phyloP scores from a whole-genome alignment of 768 basidiomycete genomes.

The Suillus decipiens region DNA sequence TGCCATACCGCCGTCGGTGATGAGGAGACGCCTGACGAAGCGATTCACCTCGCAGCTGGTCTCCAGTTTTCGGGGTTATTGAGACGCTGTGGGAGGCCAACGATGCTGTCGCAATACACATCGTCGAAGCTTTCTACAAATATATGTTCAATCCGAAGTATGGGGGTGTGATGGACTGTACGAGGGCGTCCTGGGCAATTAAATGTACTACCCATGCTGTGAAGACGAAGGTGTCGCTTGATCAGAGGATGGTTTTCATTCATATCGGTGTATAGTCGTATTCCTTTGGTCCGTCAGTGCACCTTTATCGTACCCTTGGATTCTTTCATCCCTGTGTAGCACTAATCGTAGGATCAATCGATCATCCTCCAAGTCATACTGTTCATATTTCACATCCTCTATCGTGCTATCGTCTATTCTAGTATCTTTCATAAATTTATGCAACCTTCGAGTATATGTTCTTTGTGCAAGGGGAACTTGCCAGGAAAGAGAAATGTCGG shows the following conservation, averaged over 20 bases:
- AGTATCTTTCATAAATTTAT: no score
- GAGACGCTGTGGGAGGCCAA: conserved; percentile 24
- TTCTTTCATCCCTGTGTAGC: no score
- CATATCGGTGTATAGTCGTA: conserved; percentile 14
- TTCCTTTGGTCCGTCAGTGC: no score
- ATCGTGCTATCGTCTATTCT: no score
- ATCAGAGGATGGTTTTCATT: conserved; percentile 11
- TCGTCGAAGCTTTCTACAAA: not conserved
- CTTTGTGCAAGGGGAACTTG: no score
- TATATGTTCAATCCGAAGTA: conserved; percentile 7
- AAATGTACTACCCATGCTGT: not conserved
- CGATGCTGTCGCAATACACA: conserved; percentile 7
- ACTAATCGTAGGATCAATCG: no score
- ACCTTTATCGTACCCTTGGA: no score
- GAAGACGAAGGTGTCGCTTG: conserved; percentile 1
- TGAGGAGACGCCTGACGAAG: conserved; percentile 18
- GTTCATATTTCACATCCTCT: no score
- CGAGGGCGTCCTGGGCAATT: conserved; percentile 10
- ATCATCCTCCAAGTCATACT: no score
- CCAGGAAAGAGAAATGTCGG: no score
- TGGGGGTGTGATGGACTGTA: not conserved
- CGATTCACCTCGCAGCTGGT: conserved; percentile 25
- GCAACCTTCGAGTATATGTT: no score
- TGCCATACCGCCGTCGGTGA: conserved; percentile 26
- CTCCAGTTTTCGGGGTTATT: conserved; percentile 23